Percentiles rank a stretch among this genome's conserved stretches.
Conservation (phyloP, 2,329 filamentous ascomycete genomes). For the Zarea fungicola region DNA sequence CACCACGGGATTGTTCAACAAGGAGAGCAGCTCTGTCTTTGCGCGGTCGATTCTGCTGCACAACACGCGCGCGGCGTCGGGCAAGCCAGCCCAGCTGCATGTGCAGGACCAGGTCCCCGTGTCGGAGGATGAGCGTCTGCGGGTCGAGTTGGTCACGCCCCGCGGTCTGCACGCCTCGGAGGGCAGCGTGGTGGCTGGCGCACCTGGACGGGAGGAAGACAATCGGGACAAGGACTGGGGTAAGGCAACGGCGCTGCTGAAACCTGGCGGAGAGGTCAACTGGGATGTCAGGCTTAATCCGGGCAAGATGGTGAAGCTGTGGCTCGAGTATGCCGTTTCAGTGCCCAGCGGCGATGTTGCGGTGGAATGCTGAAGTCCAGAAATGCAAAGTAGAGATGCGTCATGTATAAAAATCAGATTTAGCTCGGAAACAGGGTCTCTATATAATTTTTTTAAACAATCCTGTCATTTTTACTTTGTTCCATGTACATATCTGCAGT, state of each 20-base stretch:
- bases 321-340: slow-evolving; percentile 56
- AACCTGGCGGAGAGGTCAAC: slow-evolving; percentile 51
- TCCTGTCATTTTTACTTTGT: background rate
- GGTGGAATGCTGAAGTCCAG: background rate
- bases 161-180: slow-evolving; percentile 37
- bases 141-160: slow-evolving; percentile 43
- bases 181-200: slow-evolving; percentile 31
- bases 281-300: slow-evolving; percentile 56
- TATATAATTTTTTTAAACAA: background rate
- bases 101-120: slow-evolving; percentile 55
- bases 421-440: no score
- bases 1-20: slow-evolving; percentile 44
- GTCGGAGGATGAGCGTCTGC: slow-evolving; percentile 50
- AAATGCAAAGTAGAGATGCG: background rate
- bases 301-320: slow-evolving; percentile 51
- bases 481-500: background rate
- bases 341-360: slow-evolving; percentile 45
- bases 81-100: slow-evolving; percentile 37
- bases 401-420: no score
- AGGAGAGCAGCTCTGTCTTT: slow-evolving; percentile 45
- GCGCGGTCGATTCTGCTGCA: slow-evolving; percentile 39
- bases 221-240: slow-evolving; percentile 44
- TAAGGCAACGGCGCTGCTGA: slow-evolving; percentile 45
- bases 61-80: slow-evolving; percentile 38
- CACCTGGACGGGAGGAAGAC: slow-evolving; percentile 24